Conservation (phyloP, 805 yeast species). For the Teunomyces cretensis region DNA sequence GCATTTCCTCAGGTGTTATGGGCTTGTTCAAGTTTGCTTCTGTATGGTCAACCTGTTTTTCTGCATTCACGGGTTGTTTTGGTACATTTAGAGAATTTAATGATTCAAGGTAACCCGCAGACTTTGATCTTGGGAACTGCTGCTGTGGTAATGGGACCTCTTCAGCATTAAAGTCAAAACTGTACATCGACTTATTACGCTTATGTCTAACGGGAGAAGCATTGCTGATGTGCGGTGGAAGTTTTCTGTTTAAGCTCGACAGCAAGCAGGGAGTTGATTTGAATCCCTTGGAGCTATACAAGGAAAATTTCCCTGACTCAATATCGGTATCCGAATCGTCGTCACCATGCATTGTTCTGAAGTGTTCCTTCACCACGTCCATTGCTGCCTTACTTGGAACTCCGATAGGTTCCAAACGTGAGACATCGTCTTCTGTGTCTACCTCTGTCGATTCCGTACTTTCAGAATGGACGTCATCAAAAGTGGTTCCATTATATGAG, state of each 20-base stretch:
- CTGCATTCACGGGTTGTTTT: neutral
- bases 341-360: conserved; percentile 18
- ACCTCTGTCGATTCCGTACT: conserved; percentile 3
- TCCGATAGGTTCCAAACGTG: conserved; percentile 34
- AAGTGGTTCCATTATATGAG: conserved; percentile 23
- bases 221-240: conserved; percentile 4
- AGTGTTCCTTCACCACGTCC: conserved; percentile 26
- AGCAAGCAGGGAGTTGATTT: conserved; percentile 23
- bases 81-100: neutral
- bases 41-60: neutral
- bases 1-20: conserved; percentile 5
- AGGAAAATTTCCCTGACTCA: conserved; percentile 22
- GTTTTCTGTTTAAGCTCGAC: conserved; percentile 4
- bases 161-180: conserved; percentile 21
- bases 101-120: conserved; percentile 10
- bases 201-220: conserved; percentile 31
- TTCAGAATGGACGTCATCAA: conserved; percentile 25
- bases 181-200: conserved; percentile 41
- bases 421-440: conserved; percentile 1
- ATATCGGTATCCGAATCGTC: conserved; percentile 33
- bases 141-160: neutral
- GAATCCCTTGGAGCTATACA: conserved; percentile 15
- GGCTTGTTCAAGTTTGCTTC: neutral
- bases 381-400: conserved; percentile 33
- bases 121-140: conserved; percentile 4